Base-by-base conservation (phyloP, 208 protist species). In the Acanthamoeba polyphaga region DNA sequence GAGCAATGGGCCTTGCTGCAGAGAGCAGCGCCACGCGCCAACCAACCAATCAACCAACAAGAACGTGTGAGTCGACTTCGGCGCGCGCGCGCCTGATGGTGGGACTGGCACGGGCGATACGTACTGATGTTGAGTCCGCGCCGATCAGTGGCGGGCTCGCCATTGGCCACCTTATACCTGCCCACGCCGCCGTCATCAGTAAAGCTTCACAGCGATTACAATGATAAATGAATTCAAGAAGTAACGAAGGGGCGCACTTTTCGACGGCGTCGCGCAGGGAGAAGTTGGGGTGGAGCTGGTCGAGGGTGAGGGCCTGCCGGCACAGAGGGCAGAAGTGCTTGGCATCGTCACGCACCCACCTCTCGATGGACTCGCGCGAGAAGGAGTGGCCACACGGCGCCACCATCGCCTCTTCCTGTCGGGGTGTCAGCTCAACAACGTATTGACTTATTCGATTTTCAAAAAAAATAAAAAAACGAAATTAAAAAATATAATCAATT, bases 301-400 rank as follows among this genome's bases (percentile, higher is more conserved):
- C 87, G 3, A 74, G 19, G 38, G 55, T 92, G 29, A 92, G 55
- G 19, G 32, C 24, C 64, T 92, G 49, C 60, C 32, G 3, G 87
- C 87, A 92, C 3, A 92, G 58, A 12, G 87, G 87, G 12, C 87
- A 92, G 55, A 74, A 76, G 85, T 92, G 55, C 87, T 92, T 74
- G 62, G 49, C 34, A 27, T 87, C 78, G 78, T 92, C 87, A 4
- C 64, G 87, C 34, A 92, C 62, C 87, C 87, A 92, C 13, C 64
- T 1, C 62, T 68, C 87, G 15, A 92, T 92, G 9, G 62, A 76
- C 24, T 22, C 87, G 10, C 32, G 49, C 1, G 87, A 92, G 38
- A 92, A 92, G 7, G 87, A 92, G 27, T 92, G 87, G 5, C 87
- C 87, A 49, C 87, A 92, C 0, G 87, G 55, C 0, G 87, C 87